phyloP scores from a whole-genome alignment of 129 eudicot genomes.

The Artemisia tridentata region DNA sequence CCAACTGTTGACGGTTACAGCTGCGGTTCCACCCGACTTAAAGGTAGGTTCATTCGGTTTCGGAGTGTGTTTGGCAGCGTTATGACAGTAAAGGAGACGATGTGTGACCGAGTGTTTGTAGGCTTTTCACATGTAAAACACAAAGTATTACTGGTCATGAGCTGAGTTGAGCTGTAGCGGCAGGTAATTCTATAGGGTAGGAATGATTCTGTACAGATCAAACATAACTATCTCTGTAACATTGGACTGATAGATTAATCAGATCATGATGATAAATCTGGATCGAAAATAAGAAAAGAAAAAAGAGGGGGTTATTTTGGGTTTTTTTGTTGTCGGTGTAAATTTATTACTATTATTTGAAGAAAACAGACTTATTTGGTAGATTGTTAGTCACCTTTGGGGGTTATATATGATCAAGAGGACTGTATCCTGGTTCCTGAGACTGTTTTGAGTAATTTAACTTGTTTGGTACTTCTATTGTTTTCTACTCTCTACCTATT shows the following conservation, averaged over 20 bases:
- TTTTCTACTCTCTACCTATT: background rate
- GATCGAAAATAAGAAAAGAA: constrained; percentile 32
- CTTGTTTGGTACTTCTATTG: background rate
- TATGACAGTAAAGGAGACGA: constrained; percentile 21
- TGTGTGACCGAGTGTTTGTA: constrained; percentile 4
- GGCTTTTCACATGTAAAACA: constrained; percentile 12
- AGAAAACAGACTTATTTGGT: constrained; percentile 17
- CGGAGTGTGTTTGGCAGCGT: constrained; percentile 19
- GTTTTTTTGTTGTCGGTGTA: constrained; percentile 16
- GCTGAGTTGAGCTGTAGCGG: constrained; percentile 16
- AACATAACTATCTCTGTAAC: constrained; percentile 37
- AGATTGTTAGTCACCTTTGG: constrained; percentile 16
- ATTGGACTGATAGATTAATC: constrained; percentile 33
- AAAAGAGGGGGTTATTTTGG: constrained; percentile 21
- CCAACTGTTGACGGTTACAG: constrained; percentile 39
- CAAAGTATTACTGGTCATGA: constrained; percentile 12
- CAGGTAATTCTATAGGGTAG: constrained; percentile 44
- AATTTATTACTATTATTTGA: constrained; percentile 10
- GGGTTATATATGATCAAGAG: constrained; percentile 24
- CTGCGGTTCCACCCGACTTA: constrained; percentile 17
- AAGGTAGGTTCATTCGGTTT: constrained; percentile 15
- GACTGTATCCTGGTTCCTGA: constrained; percentile 23
- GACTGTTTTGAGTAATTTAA: constrained; percentile 8
- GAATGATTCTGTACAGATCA: constrained; percentile 43
- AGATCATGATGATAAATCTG: constrained; percentile 35